These are phyloP conservation scores for Kodamaea laetipori DNA, from an alignment of 805 yeast genomes.

Conservation along the genomic window DNA sequence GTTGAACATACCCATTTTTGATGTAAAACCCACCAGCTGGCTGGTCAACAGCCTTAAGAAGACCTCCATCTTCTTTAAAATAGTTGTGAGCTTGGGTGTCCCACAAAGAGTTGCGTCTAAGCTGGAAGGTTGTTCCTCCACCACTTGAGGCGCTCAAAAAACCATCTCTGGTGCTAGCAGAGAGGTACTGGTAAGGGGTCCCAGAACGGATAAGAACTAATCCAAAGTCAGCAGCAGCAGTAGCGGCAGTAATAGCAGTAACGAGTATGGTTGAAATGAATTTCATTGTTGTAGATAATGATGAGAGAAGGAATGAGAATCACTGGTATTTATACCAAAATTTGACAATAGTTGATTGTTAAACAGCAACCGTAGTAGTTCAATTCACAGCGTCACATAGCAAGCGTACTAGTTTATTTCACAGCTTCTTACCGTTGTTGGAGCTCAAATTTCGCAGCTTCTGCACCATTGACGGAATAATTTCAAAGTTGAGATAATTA, in stretches of 20 bases:
- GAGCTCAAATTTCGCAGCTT: too few species aligned
- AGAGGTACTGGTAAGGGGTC: background rate
- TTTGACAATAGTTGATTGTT: too few species aligned
- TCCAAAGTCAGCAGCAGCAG: conserved; percentile 6
- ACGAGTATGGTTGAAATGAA: background rate
- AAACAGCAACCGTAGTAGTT: too few species aligned
- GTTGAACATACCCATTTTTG: background rate
- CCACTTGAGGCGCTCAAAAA: background rate
- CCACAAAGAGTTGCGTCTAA: conserved; percentile 1
- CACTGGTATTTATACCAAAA: background rate
- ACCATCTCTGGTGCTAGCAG: conserved; percentile 1
- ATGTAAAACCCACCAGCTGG: conserved; percentile 5
- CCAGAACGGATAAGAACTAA: conserved; percentile 1
- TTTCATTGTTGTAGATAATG: background rate
- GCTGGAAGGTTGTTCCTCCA: background rate
- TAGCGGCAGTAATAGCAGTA: background rate
- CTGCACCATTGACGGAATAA: too few species aligned
- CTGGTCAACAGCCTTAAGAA: background rate
- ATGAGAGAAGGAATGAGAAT: background rate
- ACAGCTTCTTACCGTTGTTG: too few species aligned
- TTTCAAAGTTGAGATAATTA: too few species aligned
- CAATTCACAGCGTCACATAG: too few species aligned
- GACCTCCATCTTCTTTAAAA: background rate
- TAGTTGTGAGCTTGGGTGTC: background rate
- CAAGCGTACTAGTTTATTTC: too few species aligned